Conservation (phyloP, 1,284 basidiomycete genomes). For the Tremellales sp. region DNA sequence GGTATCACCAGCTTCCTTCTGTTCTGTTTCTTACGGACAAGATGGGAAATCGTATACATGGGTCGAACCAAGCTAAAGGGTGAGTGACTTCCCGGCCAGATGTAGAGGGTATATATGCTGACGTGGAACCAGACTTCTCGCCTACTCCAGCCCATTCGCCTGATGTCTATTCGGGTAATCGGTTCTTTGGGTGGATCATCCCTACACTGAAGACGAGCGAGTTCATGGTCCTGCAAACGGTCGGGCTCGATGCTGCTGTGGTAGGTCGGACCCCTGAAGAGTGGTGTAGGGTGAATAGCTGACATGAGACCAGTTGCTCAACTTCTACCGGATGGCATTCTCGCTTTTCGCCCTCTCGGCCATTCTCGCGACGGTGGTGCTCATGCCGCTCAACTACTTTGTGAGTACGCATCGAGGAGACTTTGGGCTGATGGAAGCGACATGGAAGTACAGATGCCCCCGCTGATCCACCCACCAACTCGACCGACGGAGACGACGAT, state of each 20-base stretch:
- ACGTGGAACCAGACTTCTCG: slow-evolving; percentile 32
- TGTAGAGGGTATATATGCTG: not conserved
- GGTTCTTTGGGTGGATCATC: slow-evolving; percentile 89
- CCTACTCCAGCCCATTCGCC: slow-evolving; percentile 35
- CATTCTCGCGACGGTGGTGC: slow-evolving; percentile 66
- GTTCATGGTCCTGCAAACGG: slow-evolving; percentile 90
- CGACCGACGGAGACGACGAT: slow-evolving; percentile 1
- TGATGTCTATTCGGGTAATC: slow-evolving; percentile 18
- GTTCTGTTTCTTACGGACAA: slow-evolving; percentile 80
- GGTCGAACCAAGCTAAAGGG: slow-evolving; percentile 92
- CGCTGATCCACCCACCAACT: slow-evolving; percentile 54
- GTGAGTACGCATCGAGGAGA: slow-evolving; percentile 51
- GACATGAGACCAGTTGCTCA: slow-evolving; percentile 63
- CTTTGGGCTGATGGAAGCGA: slow-evolving; percentile 51
- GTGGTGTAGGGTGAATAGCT: not conserved
- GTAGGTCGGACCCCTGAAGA: slow-evolving; percentile 50
- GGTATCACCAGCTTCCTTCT: slow-evolving; percentile 75
- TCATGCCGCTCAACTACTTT: slow-evolving; percentile 87
- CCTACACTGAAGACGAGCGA: slow-evolving; percentile 88
- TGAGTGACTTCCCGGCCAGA: slow-evolving; percentile 35
- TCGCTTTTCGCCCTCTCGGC: slow-evolving; percentile 81
- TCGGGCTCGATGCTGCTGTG: slow-evolving; percentile 92
- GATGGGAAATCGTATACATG: slow-evolving; percentile 86
- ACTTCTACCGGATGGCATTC: slow-evolving; percentile 93
- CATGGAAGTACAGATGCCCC: slow-evolving; percentile 66